Evolutionary conservation across 345 rosid genomes (phyloP).

Genomic region (Abelmoschus esculentus): DNA sequence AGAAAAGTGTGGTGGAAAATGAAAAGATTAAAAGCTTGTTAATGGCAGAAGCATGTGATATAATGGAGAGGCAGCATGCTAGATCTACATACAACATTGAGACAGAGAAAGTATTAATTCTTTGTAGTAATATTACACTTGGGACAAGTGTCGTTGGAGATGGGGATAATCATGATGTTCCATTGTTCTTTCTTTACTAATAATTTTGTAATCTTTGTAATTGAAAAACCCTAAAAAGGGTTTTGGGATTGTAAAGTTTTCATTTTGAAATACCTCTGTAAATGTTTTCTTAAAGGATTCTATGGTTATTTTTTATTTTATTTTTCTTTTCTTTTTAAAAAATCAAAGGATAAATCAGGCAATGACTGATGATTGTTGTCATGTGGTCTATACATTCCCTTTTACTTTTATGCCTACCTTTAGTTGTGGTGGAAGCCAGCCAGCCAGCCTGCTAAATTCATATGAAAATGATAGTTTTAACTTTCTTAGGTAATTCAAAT

Average conservation of each 20-base stretch:
- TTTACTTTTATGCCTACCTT: slow-evolving; percentile 9
- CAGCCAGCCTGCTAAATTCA: not conserved
- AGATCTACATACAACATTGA: slow-evolving; percentile 31
- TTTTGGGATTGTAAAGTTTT: slow-evolving; percentile 4
- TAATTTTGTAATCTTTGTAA: slow-evolving; percentile 23
- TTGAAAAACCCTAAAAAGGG: slow-evolving; percentile 7
- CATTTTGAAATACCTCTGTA: not conserved
- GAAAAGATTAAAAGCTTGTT: not conserved
- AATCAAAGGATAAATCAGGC: not conserved
- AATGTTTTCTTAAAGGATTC: not conserved
- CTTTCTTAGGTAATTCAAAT: not conserved
- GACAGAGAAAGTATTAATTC: slow-evolving; percentile 33
- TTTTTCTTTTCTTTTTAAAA: not conserved
- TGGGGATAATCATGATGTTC: slow-evolving; percentile 22
- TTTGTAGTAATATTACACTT: slow-evolving; percentile 24
- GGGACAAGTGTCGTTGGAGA: slow-evolving; percentile 15
- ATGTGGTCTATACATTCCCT: slow-evolving; percentile 2
- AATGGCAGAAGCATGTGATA: slow-evolving; percentile 14
- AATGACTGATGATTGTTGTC: slow-evolving; percentile 4
- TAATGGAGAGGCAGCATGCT: slow-evolving; percentile 54
- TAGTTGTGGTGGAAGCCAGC: slow-evolving; percentile 11
- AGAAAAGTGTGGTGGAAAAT: not conserved
- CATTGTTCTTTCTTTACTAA: slow-evolving; percentile 14
- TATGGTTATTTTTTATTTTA: not conserved
- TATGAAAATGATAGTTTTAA: slow-evolving; percentile 9